Percentiles rank a stretch among this genome's conserved stretches.
Evolutionary conservation across 179 eudicot genomes (phyloP).

Genomic region (Gypsophila paniculata): DNA sequence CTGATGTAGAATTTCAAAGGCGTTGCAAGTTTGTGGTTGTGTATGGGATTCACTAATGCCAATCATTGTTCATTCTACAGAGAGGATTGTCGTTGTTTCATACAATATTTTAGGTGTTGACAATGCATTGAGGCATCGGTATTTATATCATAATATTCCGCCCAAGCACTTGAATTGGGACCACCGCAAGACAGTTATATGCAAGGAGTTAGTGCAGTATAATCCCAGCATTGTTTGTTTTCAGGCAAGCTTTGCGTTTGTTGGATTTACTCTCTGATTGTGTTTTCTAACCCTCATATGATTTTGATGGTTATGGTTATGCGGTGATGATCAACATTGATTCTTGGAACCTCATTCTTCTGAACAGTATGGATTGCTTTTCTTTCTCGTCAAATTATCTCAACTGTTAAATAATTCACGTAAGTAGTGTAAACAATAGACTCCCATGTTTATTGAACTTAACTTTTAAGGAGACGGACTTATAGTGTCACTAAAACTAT

Average conservation of each 20-base stretch:
- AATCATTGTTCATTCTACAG: slow-evolving; percentile 41
- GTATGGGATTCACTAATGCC: not conserved
- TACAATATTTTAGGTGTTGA: slow-evolving; percentile 83
- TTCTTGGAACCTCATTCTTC: not conserved
- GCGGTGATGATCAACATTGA: not conserved
- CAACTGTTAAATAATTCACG: not conserved
- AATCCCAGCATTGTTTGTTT: slow-evolving; percentile 68
- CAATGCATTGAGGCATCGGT: slow-evolving; percentile 69
- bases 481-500: too few relatives aligned
- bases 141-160: slow-evolving; percentile 46
- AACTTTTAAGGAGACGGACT: not conserved
- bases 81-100: slow-evolving; percentile 57
- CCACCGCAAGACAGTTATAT: slow-evolving; percentile 47
- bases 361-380: not conserved
- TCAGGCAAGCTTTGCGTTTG: slow-evolving; percentile 52
- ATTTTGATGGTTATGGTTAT: not conserved
- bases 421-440: not conserved
- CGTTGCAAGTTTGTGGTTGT: slow-evolving; percentile 5
- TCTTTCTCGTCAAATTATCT: not conserved
- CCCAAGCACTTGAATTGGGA: slow-evolving; percentile 60
- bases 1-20: not conserved
- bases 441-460: not conserved
- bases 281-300: slow-evolving; percentile 3
- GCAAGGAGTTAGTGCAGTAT: slow-evolving; percentile 54
- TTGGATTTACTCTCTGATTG: slow-evolving; percentile 9